Base-by-base conservation (phyloP, 345 rosid genomes). In the Excoecaria agallocha region DNA sequence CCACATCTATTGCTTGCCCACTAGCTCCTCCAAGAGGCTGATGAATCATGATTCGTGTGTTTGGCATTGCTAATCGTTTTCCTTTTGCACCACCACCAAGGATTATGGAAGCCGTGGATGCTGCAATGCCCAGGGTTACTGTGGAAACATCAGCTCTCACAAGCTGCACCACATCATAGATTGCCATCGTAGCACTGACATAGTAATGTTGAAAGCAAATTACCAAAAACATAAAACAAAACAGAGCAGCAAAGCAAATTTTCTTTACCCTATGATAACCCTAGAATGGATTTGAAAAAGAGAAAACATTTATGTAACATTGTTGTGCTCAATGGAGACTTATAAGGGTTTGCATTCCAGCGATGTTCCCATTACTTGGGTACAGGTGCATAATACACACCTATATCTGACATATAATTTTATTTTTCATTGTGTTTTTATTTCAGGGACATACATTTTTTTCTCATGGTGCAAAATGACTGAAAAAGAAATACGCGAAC, bases 51-150 rank as follows among this genome's bases (percentile, higher is more conserved):
- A 95, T 87, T 74, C 98, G 86, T 0, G 99, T 79, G 75, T 93
- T 93, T 72, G 99, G 98, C 99, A 95, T 95, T 0, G 98, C 93
- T 72, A 91, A 80, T 37, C 98, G 96, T 86, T 95, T 95, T 56
- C 99, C 99, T 82, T 90, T 93, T 54, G 93, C 83, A 9, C 99
- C 99, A 46, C 94, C 97, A 54, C 97, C 98, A 63, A 95, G 98
- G 74, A 95, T 90, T 38, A 95, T 71, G 24, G 99, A 85, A 73
- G 99, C 96, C 50, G 99, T 90, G 72, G 97, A 93, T 38, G 97
- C 98, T 68, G 98, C 83, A 25, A 91, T 87, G 48, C 99, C 99
- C 25, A 95, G 89, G 13, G 92, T 93, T 70, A 91, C 81, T 0
- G 98, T 95, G 3, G 98, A 93, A 63, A 93, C 96, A 78, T 95